Evolutionary conservation across 2,329 filamentous ascomycete species (phyloP).

Genomic region (Curvularia lunata): DNA sequence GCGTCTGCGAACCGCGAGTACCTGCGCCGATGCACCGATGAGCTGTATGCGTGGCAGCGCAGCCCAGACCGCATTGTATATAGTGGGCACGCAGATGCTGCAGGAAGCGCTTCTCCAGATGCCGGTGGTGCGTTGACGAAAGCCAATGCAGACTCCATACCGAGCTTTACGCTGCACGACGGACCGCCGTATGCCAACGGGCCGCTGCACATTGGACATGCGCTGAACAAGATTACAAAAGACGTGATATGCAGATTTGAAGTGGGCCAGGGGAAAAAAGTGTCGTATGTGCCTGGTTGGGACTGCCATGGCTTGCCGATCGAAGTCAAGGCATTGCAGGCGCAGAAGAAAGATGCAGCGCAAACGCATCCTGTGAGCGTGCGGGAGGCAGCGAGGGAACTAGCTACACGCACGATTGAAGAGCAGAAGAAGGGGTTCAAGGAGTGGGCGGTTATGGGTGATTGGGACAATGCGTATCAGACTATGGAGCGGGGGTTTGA

Average conservation of each 20-base stretch:
- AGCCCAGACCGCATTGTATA: slow-evolving; percentile 52
- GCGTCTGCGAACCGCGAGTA: slow-evolving; percentile 54
- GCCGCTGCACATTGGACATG: slow-evolving; percentile 87
- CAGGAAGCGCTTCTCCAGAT: not conserved
- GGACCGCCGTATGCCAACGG: slow-evolving; percentile 98
- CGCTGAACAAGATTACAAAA: slow-evolving; percentile 95
- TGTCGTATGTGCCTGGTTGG: slow-evolving; percentile 91
- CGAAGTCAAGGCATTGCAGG: slow-evolving; percentile 88
- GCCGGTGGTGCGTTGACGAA: not conserved
- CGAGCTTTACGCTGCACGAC: slow-evolving; percentile 85
- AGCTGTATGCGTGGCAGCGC: slow-evolving; percentile 88
- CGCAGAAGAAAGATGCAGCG: slow-evolving; percentile 50
- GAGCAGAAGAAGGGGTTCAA: slow-evolving; percentile 76
- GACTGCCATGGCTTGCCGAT: slow-evolving; percentile 98
- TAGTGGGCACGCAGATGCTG: slow-evolving; percentile 29
- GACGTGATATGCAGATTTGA: slow-evolving; percentile 87
- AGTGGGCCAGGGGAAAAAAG: slow-evolving; percentile 75
- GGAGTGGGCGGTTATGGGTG: slow-evolving; percentile 78
- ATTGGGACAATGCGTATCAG: slow-evolving; percentile 77
- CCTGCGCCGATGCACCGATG: slow-evolving; percentile 80
- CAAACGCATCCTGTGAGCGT: slow-evolving; percentile 61
- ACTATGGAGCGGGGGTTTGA: slow-evolving; percentile 82
- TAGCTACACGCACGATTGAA: slow-evolving; percentile 72
- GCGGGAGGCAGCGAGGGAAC: slow-evolving; percentile 66
- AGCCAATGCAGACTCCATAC: slow-evolving; percentile 32